Evolutionary conservation across 2,329 filamentous ascomycete genomes (phyloP).

Genomic region (Aphanoascus verrucosus): DNA sequence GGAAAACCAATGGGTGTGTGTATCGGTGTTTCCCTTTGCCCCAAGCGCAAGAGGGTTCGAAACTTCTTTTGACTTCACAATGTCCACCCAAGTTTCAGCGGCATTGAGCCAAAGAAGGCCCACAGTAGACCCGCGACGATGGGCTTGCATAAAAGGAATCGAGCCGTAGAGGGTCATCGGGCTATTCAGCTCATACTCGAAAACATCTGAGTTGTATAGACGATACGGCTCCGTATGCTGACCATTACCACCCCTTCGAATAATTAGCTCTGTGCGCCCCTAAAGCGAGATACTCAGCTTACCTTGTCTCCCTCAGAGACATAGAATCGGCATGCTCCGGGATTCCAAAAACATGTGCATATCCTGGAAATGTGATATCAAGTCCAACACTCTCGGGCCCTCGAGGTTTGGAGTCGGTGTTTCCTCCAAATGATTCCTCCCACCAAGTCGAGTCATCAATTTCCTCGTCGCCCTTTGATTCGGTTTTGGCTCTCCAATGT

Average conservation of each 20-base stretch:
- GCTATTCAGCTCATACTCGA: slow-evolving; percentile 93
- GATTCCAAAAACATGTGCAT: slow-evolving; percentile 86
- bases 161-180: slow-evolving; percentile 98
- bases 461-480: slow-evolving; percentile 41
- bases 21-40: slow-evolving; percentile 57
- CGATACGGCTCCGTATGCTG: slow-evolving; percentile 85
- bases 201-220: slow-evolving; percentile 92
- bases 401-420: slow-evolving; percentile 88
- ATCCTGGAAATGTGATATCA: slow-evolving; percentile 85
- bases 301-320: slow-evolving; percentile 78
- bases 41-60: slow-evolving; percentile 70
- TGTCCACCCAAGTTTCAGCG: slow-evolving; percentile 95
- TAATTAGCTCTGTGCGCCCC: slow-evolving; percentile 18
- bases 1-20: slow-evolving; percentile 93
- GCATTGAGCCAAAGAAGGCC: slow-evolving; percentile 96
- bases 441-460: slow-evolving; percentile 90
- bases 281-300: slow-evolving; percentile 14
- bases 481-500: slow-evolving; percentile 85
- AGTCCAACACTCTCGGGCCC: slow-evolving; percentile 86
- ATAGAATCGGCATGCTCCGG: slow-evolving; percentile 84
- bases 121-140: slow-evolving; percentile 84
- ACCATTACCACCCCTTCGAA: slow-evolving; percentile 58
- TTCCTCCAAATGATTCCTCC: slow-evolving; percentile 93
- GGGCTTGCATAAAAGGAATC: slow-evolving; percentile 96
- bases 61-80: slow-evolving; percentile 65